Conservation (phyloP, 352 stramenopile genomes). For the Globisporangium uncinulatum region DNA sequence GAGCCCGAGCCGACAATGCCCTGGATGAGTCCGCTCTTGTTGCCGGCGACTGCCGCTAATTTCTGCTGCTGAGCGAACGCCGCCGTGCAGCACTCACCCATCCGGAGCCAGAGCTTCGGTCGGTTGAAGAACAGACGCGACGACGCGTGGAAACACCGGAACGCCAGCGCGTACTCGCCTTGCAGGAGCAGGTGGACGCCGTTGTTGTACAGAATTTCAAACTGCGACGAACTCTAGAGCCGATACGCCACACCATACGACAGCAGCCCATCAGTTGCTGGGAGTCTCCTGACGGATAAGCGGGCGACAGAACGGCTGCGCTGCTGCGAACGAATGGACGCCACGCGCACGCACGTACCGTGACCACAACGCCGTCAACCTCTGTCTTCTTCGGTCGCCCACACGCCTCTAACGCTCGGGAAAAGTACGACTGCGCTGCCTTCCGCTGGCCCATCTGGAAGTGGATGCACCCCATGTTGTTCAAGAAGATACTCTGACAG, state of each 20-base stretch:
- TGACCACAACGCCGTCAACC: slow-evolving; percentile 42
- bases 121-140: slow-evolving; percentile 89
- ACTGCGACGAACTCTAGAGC: slow-evolving; percentile 62
- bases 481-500: slow-evolving; percentile 70
- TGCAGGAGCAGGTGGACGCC: slow-evolving; percentile 85
- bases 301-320: background rate
- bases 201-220: slow-evolving; percentile 92
- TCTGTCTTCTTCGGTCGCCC: slow-evolving; percentile 41
- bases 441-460: slow-evolving; percentile 88
- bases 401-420: slow-evolving; percentile 68
- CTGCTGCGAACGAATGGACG: too few relatives aligned
- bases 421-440: slow-evolving; percentile 90
- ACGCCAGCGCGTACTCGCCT: slow-evolving; percentile 74
- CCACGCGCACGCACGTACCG: slow-evolving; percentile 15
- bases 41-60: slow-evolving; percentile 39
- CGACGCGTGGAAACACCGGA: slow-evolving; percentile 87
- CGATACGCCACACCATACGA: background rate
- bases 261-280: background rate
- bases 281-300: background rate
- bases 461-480: slow-evolving; percentile 92
- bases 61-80: slow-evolving; percentile 74
- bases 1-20: slow-evolving; percentile 70
- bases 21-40: slow-evolving; percentile 82
- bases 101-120: slow-evolving; percentile 88
- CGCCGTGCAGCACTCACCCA: slow-evolving; percentile 89